Evolutionary conservation across 257 asterid species (phyloP).

Genomic region (Plantago ovata): DNA sequence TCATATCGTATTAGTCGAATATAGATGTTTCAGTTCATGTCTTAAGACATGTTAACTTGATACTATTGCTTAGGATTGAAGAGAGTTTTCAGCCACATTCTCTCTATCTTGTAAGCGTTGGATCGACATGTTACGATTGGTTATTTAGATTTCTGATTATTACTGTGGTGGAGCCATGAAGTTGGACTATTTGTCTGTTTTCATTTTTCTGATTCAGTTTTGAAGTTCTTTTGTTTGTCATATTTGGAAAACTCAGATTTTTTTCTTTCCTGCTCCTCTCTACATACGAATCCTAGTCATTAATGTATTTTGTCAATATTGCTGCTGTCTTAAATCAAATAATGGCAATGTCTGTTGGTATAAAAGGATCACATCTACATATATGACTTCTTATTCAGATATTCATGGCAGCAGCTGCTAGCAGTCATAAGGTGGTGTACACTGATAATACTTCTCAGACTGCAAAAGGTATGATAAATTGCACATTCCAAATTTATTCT

Average conservation of each 20-base stretch:
- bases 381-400: conserved; percentile 8
- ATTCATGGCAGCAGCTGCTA: conserved; percentile 36
- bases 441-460: conserved; percentile 23
- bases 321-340: neutral
- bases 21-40: neutral
- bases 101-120: neutral
- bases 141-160: conserved; percentile 4
- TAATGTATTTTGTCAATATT: conserved; percentile 1
- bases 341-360: conserved; percentile 6
- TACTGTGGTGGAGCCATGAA: neutral
- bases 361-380: conserved; percentile 3
- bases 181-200: neutral
- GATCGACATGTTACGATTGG: neutral
- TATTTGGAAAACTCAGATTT: conserved; percentile 2
- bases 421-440: conserved; percentile 29
- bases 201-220: neutral
- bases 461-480: conserved; percentile 22
- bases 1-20: neutral
- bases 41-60: neutral
- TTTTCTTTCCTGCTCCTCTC: conserved; percentile 2
- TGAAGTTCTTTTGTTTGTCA: conserved; percentile 11
- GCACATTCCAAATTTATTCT: conserved; percentile 9
- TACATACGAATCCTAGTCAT: neutral
- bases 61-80: neutral
- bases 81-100: neutral